Conservation (phyloP, 1,139 yeast genomes). For the Keqinozyma sinolaborantium region DNA sequence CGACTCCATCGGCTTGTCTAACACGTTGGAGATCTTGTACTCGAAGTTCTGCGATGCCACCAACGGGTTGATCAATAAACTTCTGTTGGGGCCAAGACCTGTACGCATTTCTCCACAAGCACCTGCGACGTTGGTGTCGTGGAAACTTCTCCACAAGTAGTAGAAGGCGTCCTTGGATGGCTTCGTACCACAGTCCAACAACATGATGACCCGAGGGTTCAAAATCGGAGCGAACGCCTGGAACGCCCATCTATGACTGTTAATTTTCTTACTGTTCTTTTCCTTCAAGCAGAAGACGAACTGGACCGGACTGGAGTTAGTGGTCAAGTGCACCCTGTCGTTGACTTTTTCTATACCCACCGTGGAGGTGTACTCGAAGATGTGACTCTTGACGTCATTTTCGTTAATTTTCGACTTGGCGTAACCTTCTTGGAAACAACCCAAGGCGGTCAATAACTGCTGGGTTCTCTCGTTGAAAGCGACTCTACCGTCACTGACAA, state of each 20-base stretch:
- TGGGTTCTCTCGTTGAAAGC: conserved; percentile 64
- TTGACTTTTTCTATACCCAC: conserved; percentile 68
- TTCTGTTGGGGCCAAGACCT: conserved; percentile 55
- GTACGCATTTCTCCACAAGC: conserved; percentile 86
- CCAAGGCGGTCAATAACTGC: conserved; percentile 66
- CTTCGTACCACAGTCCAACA: conserved; percentile 78
- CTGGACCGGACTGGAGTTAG: conserved; percentile 68
- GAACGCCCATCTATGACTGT: conserved; percentile 83
- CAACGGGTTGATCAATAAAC: conserved; percentile 62
- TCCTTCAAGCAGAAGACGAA: conserved; percentile 76
- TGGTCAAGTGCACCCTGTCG: conserved; percentile 50
- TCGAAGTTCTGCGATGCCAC: conserved; percentile 86
- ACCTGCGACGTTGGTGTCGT: conserved; percentile 76
- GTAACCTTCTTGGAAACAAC: conserved; percentile 78
- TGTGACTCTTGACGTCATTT: conserved; percentile 64
- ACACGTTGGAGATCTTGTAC: conserved; percentile 75
- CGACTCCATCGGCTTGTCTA: conserved; percentile 82
- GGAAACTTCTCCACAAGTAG: conserved; percentile 72
- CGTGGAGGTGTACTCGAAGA: conserved; percentile 77
- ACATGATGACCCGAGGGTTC: conserved; percentile 66
- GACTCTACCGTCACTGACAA: conserved; percentile 76
- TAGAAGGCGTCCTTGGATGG: conserved; percentile 73
- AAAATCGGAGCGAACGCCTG: conserved; percentile 73
- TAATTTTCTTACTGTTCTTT: conserved; percentile 69
- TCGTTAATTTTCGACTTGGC: conserved; percentile 77